Evolutionary conservation across 306 rosid species (phyloP).

Genomic region (Betula pendula): DNA sequence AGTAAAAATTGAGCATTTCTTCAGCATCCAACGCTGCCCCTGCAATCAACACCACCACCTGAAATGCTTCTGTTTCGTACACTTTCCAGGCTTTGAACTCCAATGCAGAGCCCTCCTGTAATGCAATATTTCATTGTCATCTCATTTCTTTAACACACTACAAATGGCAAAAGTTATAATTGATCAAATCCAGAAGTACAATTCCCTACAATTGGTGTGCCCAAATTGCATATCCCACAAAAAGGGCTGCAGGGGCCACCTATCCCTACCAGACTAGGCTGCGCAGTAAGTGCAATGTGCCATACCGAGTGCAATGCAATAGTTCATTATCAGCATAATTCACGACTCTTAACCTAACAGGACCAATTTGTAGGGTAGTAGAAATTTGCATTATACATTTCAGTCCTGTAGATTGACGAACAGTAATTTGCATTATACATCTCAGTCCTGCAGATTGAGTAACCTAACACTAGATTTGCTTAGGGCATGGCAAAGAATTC

Average conservation of each 20-base stretch:
- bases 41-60: not conserved
- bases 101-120: not conserved
- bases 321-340: not conserved
- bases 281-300: no score
- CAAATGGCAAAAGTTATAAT: not conserved
- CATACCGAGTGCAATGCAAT: not conserved
- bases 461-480: slow-evolving; percentile 3
- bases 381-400: not conserved
- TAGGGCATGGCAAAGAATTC: slow-evolving; percentile 52
- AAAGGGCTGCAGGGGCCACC: no score
- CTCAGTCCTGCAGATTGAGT: not conserved
- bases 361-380: not conserved
- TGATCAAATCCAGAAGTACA: not conserved
- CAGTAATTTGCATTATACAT: not conserved
- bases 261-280: no score
- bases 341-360: not conserved
- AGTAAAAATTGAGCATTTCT: not conserved
- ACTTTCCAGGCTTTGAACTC: not conserved
- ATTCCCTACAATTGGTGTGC: no score
- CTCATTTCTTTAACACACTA: not conserved
- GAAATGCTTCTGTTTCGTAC: not conserved
- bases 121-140: not conserved
- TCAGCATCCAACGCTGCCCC: not conserved
- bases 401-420: not conserved
- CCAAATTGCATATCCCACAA: no score